Evolutionary conservation across 2,329 filamentous ascomycete genomes (phyloP), one percentile per base, ranked within the genome.

Genomic region (Fusarium graminum): DNA sequence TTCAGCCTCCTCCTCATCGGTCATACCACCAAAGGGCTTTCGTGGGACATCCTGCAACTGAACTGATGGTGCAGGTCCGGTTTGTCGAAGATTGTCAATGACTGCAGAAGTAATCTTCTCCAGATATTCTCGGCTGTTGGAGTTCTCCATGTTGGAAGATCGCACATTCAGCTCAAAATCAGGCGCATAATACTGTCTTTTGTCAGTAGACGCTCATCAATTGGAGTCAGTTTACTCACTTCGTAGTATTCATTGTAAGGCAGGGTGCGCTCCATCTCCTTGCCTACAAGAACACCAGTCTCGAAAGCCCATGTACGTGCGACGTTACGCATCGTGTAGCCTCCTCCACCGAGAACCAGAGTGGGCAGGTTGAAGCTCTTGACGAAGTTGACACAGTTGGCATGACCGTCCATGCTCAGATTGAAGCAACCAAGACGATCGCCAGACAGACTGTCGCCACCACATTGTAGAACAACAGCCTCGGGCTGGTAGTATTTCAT

Each of bases 181-280:
- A 8, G 92, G 92, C 14, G 92, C 92, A 77, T 98, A 99, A 74
- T 97, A 97, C 84, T 95, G 81, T 4, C 19, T 9, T n/a, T 11
- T 10, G 52, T 78, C 61, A 77, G 74, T 41, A 34, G 12, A 19
- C 22, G 19, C 14, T n/a, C 39, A 26, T 46, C n/a, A 39, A 41
- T 11, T 13, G 14, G 5, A 25, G n/a, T 11, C 7, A 11, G 3
- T 79, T 74, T 77, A 73, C 82, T 76, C 79, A 89, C 88, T 76
- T 90, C 87, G 76, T 98, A 98, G 78, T 98, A 98, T 81, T 98
- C 94, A 67, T 97, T 98, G 78, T 93, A 98, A 1, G 94, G 94
- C 39, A 98, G 84, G n/a, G 92, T 89, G 7, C 90, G 85, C 12
- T 88, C 85, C 85, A 98, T 92, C 29, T 92, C 86, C 61, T 94